These are phyloP conservation scores for Globisporangium sylvaticum DNA, from an alignment of 352 stramenopile species.

Conservation along the genomic window DNA sequence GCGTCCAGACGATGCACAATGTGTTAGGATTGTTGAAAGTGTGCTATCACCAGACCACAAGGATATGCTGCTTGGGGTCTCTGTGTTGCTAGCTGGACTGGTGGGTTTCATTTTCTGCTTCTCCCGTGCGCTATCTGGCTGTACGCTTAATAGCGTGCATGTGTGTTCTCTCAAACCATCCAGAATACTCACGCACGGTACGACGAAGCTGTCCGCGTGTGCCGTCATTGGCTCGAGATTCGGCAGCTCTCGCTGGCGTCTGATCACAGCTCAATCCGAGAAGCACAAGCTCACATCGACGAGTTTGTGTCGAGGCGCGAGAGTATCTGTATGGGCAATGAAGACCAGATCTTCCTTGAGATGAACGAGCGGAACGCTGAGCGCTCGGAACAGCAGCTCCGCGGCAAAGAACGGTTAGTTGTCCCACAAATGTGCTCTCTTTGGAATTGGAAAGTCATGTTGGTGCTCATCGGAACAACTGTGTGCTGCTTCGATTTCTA, in stretches of 20 bases:
- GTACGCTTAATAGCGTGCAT: neutral
- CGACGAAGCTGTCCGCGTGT: conserved; percentile 23
- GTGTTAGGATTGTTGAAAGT: conserved; percentile 31
- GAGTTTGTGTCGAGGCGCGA: conserved; percentile 39
- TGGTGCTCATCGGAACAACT: neutral
- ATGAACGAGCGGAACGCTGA: conserved; percentile 20
- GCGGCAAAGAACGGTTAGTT: conserved; percentile 27
- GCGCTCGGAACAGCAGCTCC: conserved; percentile 17
- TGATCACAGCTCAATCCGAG: conserved; percentile 17
- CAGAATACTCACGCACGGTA: conserved; percentile 24
- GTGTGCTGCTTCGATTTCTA: neutral
- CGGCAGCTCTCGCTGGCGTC: conserved; percentile 7
- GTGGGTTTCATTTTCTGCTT: conserved; percentile 18
- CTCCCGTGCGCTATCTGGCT: neutral
- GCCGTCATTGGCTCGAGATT: conserved; percentile 20
- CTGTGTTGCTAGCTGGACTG: conserved; percentile 39
- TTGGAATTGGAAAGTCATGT: neutral
- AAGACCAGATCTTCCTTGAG: conserved; percentile 30
- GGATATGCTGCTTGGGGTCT: conserved; percentile 35
- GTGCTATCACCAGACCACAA: conserved; percentile 33
- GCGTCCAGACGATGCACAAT: conserved; percentile 23
- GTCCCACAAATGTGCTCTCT: neutral
- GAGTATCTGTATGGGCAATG: conserved; percentile 23
- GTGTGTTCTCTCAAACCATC: neutral
- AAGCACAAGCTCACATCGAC: conserved; percentile 24